Percentiles rank a stretch among this genome's conserved stretches.
Conservation (phyloP, 176 grass and related monocot genomes). For the Oryza nivara region DNA sequence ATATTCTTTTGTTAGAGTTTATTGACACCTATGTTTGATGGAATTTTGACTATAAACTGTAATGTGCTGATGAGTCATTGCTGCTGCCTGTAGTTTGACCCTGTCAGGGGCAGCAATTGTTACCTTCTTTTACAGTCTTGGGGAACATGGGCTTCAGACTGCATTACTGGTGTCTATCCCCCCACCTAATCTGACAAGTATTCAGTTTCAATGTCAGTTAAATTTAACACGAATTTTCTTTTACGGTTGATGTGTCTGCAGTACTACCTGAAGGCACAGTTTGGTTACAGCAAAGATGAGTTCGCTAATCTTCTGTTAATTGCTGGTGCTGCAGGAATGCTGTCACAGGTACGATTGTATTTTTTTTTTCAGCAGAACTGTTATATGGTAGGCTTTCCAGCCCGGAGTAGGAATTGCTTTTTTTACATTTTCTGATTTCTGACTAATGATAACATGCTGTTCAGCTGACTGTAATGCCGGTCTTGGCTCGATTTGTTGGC, state of each 20-base stretch:
- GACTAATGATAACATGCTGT: conserved; percentile 15
- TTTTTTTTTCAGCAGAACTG: not conserved
- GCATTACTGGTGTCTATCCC: conserved; percentile 64
- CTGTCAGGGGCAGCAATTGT: conserved; percentile 68
- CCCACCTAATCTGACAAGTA: not conserved
- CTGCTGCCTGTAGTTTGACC: conserved; percentile 41
- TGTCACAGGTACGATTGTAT: conserved; percentile 67
- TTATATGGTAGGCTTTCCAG: not conserved
- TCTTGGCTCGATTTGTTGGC: conserved; percentile 64
- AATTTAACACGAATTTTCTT: not conserved
- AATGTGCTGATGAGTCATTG: not conserved
- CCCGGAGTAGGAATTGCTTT: not conserved
- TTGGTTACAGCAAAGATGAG: conserved; percentile 89
- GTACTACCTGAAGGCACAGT: conserved; percentile 90
- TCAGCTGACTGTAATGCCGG: conserved; percentile 87
- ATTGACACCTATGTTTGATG: not conserved
- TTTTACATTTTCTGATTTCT: conserved; percentile 10
- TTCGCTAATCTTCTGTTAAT: conserved; percentile 88
- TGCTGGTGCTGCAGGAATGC: conserved; percentile 58
- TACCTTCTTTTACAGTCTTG: conserved; percentile 80
- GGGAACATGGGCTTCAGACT: conserved; percentile 75
- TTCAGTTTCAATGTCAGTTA: not conserved
- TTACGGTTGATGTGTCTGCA: conserved; percentile 37
- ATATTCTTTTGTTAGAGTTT: not conserved
- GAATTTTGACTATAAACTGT: not conserved